Conservation (phyloP, 805 yeast genomes). For the Suhomyces kilbournensis region DNA sequence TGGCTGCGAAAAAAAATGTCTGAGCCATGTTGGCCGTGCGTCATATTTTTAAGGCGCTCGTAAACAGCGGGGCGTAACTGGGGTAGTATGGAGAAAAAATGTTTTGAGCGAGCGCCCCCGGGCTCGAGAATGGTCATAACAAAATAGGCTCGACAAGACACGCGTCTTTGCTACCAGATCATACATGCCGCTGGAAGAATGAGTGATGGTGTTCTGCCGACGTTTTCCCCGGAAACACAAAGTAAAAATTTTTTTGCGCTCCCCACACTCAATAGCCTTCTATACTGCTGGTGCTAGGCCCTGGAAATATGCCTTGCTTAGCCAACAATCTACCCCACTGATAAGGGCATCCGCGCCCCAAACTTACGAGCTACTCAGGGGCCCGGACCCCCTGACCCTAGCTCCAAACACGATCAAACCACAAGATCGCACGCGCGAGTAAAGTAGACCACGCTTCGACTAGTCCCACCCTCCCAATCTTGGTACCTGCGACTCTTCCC, state of each 20-base stretch:
- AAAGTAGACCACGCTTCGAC: not conserved
- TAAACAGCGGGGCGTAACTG: not conserved
- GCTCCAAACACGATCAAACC: not conserved
- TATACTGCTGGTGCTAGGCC: not conserved
- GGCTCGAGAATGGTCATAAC: not conserved
- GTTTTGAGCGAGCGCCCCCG: not conserved
- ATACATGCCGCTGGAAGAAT: not conserved
- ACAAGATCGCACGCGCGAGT: not conserved
- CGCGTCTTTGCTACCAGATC: not conserved
- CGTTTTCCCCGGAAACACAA: not conserved
- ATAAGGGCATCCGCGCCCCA: not conserved
- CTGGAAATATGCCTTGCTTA: not conserved
- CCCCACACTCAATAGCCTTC: not conserved
- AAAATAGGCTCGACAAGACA: not conserved
- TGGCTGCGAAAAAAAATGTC: constrained; percentile 1
- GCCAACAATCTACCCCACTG: not conserved
- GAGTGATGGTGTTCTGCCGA: not conserved
- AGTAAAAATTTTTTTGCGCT: not conserved
- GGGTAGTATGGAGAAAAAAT: not conserved
- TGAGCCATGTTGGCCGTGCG: not conserved
- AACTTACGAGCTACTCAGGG: not conserved
- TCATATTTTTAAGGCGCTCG: not conserved
- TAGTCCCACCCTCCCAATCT: not conserved
- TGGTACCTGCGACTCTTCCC: not conserved
- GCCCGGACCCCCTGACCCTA: not conserved